Percentiles rank a stretch among this genome's conserved stretches.
These are phyloP conservation scores for Ilex paraguariensis DNA, from an alignment of 305 asterid species.

Conservation along the genomic window DNA sequence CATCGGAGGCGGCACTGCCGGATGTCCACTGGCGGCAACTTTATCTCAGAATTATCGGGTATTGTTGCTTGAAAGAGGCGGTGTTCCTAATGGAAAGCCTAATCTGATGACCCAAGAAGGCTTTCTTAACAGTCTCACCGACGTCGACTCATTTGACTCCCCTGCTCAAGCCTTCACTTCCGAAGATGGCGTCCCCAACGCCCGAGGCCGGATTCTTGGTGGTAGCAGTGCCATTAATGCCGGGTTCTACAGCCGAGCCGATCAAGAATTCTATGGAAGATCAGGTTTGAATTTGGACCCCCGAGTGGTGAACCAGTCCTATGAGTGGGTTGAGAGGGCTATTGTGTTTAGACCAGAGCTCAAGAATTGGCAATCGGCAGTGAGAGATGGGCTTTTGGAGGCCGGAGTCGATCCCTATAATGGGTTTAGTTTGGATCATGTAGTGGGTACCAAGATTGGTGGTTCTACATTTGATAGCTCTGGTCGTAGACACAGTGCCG, in stretches of 20 bases:
- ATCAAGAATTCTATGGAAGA: slow-evolving; percentile 43
- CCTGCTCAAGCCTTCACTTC: slow-evolving; percentile 84
- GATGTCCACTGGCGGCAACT: slow-evolving; percentile 94
- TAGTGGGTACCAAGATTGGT: slow-evolving; percentile 78
- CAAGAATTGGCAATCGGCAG: slow-evolving; percentile 73
- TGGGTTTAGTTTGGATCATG: slow-evolving; percentile 74
- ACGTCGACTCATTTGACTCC: slow-evolving; percentile 55
- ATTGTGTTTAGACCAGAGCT: slow-evolving; percentile 85
- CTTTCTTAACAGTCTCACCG: slow-evolving; percentile 50
- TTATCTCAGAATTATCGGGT: slow-evolving; percentile 60
- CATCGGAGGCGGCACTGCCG: slow-evolving; percentile 73
- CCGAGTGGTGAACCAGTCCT: slow-evolving; percentile 58
- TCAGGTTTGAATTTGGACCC: slow-evolving; percentile 72
- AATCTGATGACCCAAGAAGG: slow-evolving; percentile 78
- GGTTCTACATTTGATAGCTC: slow-evolving; percentile 76
- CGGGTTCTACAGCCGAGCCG: slow-evolving; percentile 86
- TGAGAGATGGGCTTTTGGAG: slow-evolving; percentile 78
- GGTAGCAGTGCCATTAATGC: slow-evolving; percentile 90
- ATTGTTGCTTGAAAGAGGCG: slow-evolving; percentile 86
- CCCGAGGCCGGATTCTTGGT: slow-evolving; percentile 93
- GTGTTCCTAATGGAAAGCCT: slow-evolving; percentile 50
- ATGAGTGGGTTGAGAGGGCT: slow-evolving; percentile 76
- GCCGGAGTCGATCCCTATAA: slow-evolving; percentile 72
- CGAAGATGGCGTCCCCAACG: slow-evolving; percentile 88
- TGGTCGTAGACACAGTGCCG: slow-evolving; percentile 61